Evolutionary conservation across 1,284 basidiomycete genomes (phyloP), one percentile per base, ranked within the genome.

Genomic region (Fomitiporia mediterranea): DNA sequence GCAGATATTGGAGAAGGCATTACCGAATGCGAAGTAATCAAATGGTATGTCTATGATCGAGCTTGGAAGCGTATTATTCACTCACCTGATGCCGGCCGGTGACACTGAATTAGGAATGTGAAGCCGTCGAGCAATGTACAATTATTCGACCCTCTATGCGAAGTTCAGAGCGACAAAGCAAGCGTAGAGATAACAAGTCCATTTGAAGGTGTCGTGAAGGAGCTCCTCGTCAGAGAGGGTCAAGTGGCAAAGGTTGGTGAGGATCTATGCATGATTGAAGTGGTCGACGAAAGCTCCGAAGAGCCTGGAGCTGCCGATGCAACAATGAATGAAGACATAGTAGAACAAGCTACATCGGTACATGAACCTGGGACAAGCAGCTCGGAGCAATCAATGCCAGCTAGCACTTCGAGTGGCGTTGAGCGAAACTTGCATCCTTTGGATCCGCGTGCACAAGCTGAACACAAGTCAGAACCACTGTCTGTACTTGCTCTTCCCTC

Each of bases 1-100:
- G 92, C 93, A 11, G 94, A 98, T 69, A 95, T 97, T 63, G 94
- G 94, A 7, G 94, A 98, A 71, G 94, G 87, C 8, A 90, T 89
- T 61, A 91, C 89, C 32, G 91, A 95, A 69, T 93, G 91, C 64
- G 92, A 94, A 71, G 81, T 95, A 62, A 83, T 95, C 58, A 88
- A 86, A 69, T 95, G 92, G 92, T 88, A 64, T 61, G 84, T 82
- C 48, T 37, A 39, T 15, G n/a, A 46, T 9, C 44, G 25, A 51
- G 57, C 54, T 37, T 39, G 37, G 47, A 50, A 34, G 47, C 52
- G 46, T 23, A 53, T 35, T 27, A 25, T 49, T 58, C 15, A 38
- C n/a, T 52, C 8, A 4, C 28, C 19, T 17, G 21, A 43, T 38
- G 23, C 13, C 15, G 25, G 13, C 17, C 4, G 13, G 35, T 35